Evolutionary conservation across 1,139 yeast genomes (phyloP).

Genomic region (Diutina neorugosa): DNA sequence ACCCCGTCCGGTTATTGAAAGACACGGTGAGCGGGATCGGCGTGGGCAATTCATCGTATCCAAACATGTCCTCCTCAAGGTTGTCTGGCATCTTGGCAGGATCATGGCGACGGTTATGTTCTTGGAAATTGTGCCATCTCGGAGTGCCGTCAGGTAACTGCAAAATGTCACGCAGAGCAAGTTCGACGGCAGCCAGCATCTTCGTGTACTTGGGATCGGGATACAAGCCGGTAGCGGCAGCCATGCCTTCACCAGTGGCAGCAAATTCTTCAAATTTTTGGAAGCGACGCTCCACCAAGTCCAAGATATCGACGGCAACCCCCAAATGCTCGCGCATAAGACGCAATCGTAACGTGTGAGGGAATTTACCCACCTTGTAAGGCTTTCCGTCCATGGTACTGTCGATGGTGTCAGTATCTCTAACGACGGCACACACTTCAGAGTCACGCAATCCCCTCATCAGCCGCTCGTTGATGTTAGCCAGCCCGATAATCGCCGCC

Average conservation of each 20-base stretch:
- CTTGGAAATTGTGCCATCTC: slow-evolving; percentile 31
- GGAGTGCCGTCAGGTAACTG: slow-evolving; percentile 30
- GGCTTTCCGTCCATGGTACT: slow-evolving; percentile 76
- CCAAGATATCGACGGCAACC: slow-evolving; percentile 79
- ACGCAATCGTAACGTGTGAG: slow-evolving; percentile 79
- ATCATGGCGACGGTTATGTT: background rate
- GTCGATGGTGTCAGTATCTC: slow-evolving; percentile 69
- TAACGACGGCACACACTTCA: slow-evolving; percentile 78
- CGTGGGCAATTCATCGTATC: slow-evolving; percentile 18
- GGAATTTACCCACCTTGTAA: slow-evolving; percentile 73
- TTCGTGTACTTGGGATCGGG: slow-evolving; percentile 14
- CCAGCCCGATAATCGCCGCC: slow-evolving; percentile 89
- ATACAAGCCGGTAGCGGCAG: slow-evolving; percentile 32
- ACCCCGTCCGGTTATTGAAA: slow-evolving; percentile 79
- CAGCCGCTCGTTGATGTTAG: slow-evolving; percentile 90
- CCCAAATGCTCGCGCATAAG: slow-evolving; percentile 96
- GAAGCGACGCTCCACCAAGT: slow-evolving; percentile 70
- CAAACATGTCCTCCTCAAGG: slow-evolving; percentile 12
- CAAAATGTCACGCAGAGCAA: slow-evolving; percentile 59
- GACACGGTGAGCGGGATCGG: slow-evolving; percentile 39
- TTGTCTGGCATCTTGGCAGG: slow-evolving; percentile 12
- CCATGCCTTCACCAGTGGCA: slow-evolving; percentile 26
- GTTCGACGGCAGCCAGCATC: slow-evolving; percentile 60
- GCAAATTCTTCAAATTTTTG: slow-evolving; percentile 48
- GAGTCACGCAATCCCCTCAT: slow-evolving; percentile 92